A percentile compares a stretch with the other conserved stretches of the same genome.
phyloP scores from a whole-genome alignment of 345 rosid genomes.

The Pistacia atlantica region DNA sequence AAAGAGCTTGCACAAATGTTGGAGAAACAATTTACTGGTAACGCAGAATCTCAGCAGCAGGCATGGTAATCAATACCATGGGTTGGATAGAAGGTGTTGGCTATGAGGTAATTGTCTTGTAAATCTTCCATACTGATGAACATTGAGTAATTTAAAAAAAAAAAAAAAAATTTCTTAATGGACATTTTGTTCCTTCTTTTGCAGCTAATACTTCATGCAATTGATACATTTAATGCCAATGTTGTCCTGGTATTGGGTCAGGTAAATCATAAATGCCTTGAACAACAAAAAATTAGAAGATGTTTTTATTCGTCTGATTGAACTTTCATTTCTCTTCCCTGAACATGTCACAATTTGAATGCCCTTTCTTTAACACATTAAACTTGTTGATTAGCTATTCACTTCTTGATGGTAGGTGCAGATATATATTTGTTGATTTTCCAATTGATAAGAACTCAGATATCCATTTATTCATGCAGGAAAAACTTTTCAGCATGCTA shows the following conservation, averaged over 20 bases:
- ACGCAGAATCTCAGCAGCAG: constrained; percentile 80
- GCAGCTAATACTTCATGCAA: constrained; percentile 86
- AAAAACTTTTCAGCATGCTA: constrained; percentile 94
- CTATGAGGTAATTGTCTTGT: constrained; percentile 57
- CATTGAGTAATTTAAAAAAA: background rate
- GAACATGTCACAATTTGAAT: background rate
- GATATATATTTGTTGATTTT: background rate
- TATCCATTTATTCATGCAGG: constrained; percentile 39
- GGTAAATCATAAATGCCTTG: constrained; percentile 31
- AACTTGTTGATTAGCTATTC: background rate
- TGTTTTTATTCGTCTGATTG: no score
- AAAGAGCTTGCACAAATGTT: constrained; percentile 84
- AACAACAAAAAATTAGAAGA: background rate
- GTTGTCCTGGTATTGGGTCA: constrained; percentile 93
- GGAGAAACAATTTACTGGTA: constrained; percentile 74
- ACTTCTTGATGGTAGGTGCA: background rate
- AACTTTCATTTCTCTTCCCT: background rate
- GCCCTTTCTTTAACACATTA: background rate
- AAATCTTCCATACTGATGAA: background rate
- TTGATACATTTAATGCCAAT: constrained; percentile 74
- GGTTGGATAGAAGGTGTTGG: constrained; percentile 96
- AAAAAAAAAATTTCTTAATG: constrained; percentile 5
- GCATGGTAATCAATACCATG: constrained; percentile 96
- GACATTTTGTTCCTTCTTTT: constrained; percentile 10
- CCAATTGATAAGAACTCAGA: background rate